A percentile compares a stretch with the other conserved stretches of the same genome.
Evolutionary conservation across 2,329 filamentous ascomycete species (phyloP).

Genomic region (Dactylellina parvicollis): DNA sequence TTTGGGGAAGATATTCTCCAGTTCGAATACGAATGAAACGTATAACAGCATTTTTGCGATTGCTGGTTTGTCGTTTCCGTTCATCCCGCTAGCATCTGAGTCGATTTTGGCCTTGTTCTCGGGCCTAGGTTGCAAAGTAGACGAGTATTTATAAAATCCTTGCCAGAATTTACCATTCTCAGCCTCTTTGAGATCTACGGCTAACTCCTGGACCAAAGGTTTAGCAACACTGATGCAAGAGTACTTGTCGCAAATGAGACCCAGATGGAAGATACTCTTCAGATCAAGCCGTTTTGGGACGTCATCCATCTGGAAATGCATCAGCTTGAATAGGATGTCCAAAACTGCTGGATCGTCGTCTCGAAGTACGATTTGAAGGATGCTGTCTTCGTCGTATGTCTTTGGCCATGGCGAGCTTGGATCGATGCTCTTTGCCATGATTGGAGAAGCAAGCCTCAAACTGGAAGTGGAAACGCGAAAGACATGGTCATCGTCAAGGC

Average conservation of each 20-base stretch:
- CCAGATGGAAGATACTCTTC: conserved; percentile 26
- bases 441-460: conserved; percentile 35
- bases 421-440: conserved; percentile 43
- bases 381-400: neutral
- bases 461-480: conserved; percentile 24
- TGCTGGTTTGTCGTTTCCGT: conserved; percentile 13
- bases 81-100: conserved; percentile 6
- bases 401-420: conserved; percentile 37
- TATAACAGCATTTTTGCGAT: conserved; percentile 45
- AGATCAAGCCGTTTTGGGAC: conserved; percentile 25
- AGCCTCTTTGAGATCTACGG: conserved; percentile 16
- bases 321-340: conserved; percentile 29
- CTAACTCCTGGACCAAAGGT: conserved; percentile 33
- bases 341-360: conserved; percentile 35
- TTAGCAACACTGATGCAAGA: conserved; percentile 43
- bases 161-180: conserved; percentile 30
- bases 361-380: conserved; percentile 6
- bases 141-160: conserved; percentile 25
- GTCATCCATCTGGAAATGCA: conserved; percentile 35
- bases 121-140: conserved; percentile 4
- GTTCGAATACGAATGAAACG: conserved; percentile 37
- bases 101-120: conserved; percentile 1
- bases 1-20: conserved; percentile 34
- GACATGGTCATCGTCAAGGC: neutral
- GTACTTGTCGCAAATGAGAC: conserved; percentile 40